phyloP scores from a whole-genome alignment of 768 basidiomycete genomes.

The Rhizopogon vulgaris region DNA sequence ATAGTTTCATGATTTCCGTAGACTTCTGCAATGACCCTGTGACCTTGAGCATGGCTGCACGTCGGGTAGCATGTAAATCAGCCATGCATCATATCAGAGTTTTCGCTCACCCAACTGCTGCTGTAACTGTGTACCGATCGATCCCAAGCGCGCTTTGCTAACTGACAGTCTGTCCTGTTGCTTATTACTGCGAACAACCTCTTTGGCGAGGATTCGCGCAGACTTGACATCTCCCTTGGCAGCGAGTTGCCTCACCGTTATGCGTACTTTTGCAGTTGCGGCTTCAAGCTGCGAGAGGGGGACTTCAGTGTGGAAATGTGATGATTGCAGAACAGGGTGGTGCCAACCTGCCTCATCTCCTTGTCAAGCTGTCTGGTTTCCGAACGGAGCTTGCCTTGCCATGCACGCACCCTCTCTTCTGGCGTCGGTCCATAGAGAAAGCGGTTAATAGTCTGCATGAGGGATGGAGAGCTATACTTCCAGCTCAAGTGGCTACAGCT shows the following conservation, averaged over 20 bases:
- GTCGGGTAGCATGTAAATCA: constrained; percentile 1
- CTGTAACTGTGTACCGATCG: constrained; percentile 81
- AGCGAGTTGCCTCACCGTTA: constrained; percentile 82
- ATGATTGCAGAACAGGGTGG: constrained; percentile 11
- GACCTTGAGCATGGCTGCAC: constrained; percentile 87
- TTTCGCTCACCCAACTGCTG: constrained; percentile 80
- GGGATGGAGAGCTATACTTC: constrained; percentile 6
- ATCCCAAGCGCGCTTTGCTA: constrained; percentile 88
- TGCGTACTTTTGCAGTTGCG: constrained; percentile 74
- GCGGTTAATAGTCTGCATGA: constrained; percentile 84
- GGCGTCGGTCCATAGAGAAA: constrained; percentile 96
- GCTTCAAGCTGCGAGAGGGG: constrained; percentile 59
- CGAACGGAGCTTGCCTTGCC: constrained; percentile 82
- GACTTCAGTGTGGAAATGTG: constrained; percentile 10
- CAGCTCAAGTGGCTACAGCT: neutral
- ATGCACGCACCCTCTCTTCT: constrained; percentile 86
- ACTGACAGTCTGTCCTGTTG: constrained; percentile 91
- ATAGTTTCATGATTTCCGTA: constrained; percentile 97
- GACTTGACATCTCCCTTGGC: constrained; percentile 88
- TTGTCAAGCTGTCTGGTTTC: constrained; percentile 83
- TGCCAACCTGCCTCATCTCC: constrained; percentile 90
- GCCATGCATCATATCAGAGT: neutral
- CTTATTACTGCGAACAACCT: constrained; percentile 92
- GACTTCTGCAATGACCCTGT: constrained; percentile 98
- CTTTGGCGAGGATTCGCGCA: constrained; percentile 85